These are phyloP conservation scores for Antrodiella citrinella DNA, from an alignment of 768 basidiomycete species.

Conservation along the genomic window DNA sequence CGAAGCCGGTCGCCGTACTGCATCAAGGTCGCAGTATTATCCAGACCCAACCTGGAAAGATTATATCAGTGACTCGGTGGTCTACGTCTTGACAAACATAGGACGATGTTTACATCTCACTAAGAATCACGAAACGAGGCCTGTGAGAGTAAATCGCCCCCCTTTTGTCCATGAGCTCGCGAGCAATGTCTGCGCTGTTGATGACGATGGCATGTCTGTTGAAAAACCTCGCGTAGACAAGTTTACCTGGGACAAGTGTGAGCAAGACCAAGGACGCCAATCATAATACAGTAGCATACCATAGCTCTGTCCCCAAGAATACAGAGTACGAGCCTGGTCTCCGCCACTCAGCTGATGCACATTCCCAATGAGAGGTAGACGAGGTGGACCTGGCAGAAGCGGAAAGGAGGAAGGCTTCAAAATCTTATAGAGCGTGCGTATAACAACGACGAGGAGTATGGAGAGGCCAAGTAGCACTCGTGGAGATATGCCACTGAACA, in stretches of 20 bases:
- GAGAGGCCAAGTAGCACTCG: too few species aligned
- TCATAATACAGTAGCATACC: too few species aligned
- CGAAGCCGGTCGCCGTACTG: slow-evolving; percentile 10
- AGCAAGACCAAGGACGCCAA: too few species aligned
- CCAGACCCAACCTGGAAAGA: not conserved
- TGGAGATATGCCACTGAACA: too few species aligned
- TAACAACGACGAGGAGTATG: too few species aligned
- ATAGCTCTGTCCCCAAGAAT: slow-evolving; percentile 8
- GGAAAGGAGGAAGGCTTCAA: too few species aligned
- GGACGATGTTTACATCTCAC: slow-evolving; percentile 13
- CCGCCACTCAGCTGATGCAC: slow-evolving; percentile 10
- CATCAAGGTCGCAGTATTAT: not conserved
- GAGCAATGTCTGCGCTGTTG: slow-evolving; percentile 15
- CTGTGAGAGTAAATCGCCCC: slow-evolving; percentile 21
- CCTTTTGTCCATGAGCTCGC: slow-evolving; percentile 21
- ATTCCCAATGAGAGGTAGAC: slow-evolving; percentile 13
- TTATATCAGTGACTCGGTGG: too few species aligned
- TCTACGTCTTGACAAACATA: too few species aligned
- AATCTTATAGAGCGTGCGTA: too few species aligned
- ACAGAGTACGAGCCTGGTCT: slow-evolving; percentile 5
- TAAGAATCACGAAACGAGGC: slow-evolving; percentile 14
- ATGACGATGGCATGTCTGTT: slow-evolving; percentile 16
- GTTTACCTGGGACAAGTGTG: slow-evolving; percentile 17
- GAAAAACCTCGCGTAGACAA: slow-evolving; percentile 13
- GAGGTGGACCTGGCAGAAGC: slow-evolving; percentile 11